Evolutionary conservation across 345 rosid genomes (phyloP).

Genomic region (Linum usitatissimum): DNA sequence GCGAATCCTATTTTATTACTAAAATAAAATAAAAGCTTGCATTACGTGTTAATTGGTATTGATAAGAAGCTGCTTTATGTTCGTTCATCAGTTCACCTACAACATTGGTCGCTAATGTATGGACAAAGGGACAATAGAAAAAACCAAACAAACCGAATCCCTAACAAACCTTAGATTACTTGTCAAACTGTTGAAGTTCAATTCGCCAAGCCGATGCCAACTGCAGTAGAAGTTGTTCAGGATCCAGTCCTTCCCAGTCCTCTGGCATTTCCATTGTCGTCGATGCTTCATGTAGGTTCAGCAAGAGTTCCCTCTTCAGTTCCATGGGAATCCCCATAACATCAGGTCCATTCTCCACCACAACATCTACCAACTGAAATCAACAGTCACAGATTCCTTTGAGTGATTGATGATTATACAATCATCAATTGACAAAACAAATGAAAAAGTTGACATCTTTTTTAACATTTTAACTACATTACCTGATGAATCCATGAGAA

Average conservation of each 20-base stretch:
- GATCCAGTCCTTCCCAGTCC: conserved; percentile 86
- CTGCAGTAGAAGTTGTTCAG: conserved; percentile 75
- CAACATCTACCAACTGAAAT: conserved; percentile 59
- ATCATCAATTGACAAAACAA: not conserved
- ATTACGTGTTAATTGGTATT: no score
- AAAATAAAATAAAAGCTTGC: no score
- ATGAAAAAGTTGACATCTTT: not conserved
- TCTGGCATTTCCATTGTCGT: conserved; percentile 66
- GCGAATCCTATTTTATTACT: no score
- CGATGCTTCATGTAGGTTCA: conserved; percentile 68
- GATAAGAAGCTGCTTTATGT: no score
- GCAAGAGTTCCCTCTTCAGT: conserved; percentile 67
- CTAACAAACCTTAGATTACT: conserved; percentile 1
- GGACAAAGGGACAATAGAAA: no score
- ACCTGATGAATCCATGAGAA: conserved; percentile 99
- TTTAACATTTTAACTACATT: conserved; percentile 6
- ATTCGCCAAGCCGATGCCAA: conserved; percentile 88
- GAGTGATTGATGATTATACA: not conserved
- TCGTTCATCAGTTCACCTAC: no score
- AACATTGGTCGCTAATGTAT: no score
- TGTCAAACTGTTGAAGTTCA: conserved; percentile 59
- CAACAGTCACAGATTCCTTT: conserved; percentile 5
- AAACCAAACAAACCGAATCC: no score
- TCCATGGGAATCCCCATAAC: conserved; percentile 61
- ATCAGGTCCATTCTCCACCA: conserved; percentile 71